Evolutionary conservation across 345 rosid species (phyloP).

Genomic region (Nephelium lappaceum): DNA sequence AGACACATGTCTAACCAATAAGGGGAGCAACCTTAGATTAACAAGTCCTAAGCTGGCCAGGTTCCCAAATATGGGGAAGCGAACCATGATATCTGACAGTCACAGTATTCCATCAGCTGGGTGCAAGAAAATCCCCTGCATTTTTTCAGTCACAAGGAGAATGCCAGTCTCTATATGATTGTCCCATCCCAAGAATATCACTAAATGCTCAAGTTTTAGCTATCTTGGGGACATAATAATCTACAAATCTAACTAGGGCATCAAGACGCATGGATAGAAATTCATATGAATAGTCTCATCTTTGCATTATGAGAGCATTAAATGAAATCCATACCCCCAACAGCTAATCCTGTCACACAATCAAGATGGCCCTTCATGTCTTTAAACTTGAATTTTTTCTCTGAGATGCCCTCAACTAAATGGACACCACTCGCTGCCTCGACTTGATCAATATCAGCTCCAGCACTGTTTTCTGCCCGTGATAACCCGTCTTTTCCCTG

Average conservation of each 20-base stretch:
- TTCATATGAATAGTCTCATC: constrained; percentile 4
- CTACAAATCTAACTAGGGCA: not conserved
- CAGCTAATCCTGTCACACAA: constrained; percentile 72
- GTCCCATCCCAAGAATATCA: not conserved
- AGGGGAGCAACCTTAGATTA: not conserved
- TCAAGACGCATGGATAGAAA: not conserved
- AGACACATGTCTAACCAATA: not conserved
- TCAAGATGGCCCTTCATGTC: constrained; percentile 73
- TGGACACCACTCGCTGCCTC: constrained; percentile 33
- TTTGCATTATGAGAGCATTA: constrained; percentile 8
- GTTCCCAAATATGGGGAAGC: constrained; percentile 3
- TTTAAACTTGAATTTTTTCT: constrained; percentile 55
- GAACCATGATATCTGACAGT: not conserved
- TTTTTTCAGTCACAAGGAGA: constrained; percentile 1
- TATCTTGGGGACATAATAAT: not conserved
- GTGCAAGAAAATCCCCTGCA: not conserved
- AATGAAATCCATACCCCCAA: constrained; percentile 66
- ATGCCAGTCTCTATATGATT: not conserved
- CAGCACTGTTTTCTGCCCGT: constrained; percentile 28
- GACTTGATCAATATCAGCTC: constrained; percentile 28
- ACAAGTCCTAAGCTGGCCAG: not conserved
- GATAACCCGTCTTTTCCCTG: constrained; percentile 25
- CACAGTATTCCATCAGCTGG: not conserved
- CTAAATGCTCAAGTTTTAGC: constrained; percentile 1
- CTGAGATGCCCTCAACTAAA: constrained; percentile 46